These are phyloP conservation scores for Mariannaea sp. DNA, from an alignment of 2,329 filamentous ascomycete genomes.

Conservation along the genomic window DNA sequence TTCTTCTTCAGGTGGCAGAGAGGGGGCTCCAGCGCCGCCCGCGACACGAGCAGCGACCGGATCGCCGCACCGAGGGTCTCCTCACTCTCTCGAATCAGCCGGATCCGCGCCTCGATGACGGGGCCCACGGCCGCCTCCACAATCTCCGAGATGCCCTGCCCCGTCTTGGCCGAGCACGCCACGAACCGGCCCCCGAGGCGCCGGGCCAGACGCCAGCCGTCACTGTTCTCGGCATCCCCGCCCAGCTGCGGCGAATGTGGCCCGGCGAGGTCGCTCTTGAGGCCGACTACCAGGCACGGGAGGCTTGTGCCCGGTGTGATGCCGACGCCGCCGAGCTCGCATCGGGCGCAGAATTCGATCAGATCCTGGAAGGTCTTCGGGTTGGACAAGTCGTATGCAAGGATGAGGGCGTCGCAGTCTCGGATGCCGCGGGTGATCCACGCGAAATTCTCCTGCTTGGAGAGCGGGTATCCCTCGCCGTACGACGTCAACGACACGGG, in stretches of 20 bases:
- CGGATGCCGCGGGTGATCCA: constrained; percentile 18
- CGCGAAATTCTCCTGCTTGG: constrained; percentile 17
- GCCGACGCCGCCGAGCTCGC: constrained; percentile 20
- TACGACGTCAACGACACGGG: constrained; percentile 15
- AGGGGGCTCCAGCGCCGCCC: background rate
- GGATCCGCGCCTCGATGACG: constrained; percentile 20
- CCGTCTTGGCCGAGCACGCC: constrained; percentile 12
- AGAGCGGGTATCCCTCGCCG: constrained; percentile 9
- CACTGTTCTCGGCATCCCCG: too few species aligned
- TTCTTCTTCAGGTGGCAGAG: constrained; percentile 1
- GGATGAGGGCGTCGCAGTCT: constrained; percentile 25
- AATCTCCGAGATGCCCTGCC: constrained; percentile 9
- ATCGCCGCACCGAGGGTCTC: constrained; percentile 18
- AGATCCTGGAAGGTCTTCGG: constrained; percentile 21
- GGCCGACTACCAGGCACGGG: constrained; percentile 23
- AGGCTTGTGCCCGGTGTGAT: constrained; percentile 22
- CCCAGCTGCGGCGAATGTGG: too few species aligned
- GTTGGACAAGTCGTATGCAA: constrained; percentile 22
- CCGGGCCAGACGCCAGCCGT: constrained; percentile 19
- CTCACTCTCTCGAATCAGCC: constrained; percentile 25
- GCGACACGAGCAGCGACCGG: constrained; percentile 9
- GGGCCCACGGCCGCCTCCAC: constrained; percentile 18
- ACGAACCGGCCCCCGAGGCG: constrained; percentile 21
- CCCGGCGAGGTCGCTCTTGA: constrained; percentile 16
- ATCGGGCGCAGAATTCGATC: constrained; percentile 26